Conservation (phyloP, 108 stramenopile species). For the Skeletonema menzelii region DNA sequence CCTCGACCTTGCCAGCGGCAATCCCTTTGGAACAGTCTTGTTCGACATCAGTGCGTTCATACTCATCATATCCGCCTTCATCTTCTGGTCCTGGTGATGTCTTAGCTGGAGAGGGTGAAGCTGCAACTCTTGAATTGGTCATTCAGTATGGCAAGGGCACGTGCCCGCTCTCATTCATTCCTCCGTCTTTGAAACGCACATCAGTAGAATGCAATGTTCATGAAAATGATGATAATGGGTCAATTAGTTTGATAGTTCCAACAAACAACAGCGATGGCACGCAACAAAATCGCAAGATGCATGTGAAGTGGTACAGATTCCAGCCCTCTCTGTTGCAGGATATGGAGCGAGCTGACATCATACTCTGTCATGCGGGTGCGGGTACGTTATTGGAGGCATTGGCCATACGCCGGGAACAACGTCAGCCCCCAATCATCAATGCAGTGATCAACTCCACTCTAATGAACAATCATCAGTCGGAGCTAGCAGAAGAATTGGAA, state of each 20-base stretch:
- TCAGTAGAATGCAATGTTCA: neutral
- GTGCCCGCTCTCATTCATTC: constrained; percentile 35
- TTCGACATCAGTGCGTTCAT: constrained; percentile 10
- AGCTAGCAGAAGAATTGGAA: constrained; percentile 88
- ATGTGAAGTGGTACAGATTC: constrained; percentile 69
- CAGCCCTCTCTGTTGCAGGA: constrained; percentile 69
- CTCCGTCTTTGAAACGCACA: neutral
- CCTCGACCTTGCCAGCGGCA: constrained; percentile 8
- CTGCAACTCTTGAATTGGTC: constrained; percentile 34
- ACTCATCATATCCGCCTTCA: constrained; percentile 1
- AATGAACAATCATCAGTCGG: constrained; percentile 97
- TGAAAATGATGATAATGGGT: constrained; percentile 17
- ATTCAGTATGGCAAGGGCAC: constrained; percentile 82
- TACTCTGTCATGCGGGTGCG: constrained; percentile 93
- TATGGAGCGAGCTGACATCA: constrained; percentile 82
- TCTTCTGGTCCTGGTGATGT: constrained; percentile 3
- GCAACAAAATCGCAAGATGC: constrained; percentile 8
- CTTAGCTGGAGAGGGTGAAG: neutral
- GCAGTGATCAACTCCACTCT: constrained; percentile 88
- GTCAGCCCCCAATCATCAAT: constrained; percentile 51
- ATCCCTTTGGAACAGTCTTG: constrained; percentile 9
- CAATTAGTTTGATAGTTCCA: constrained; percentile 24
- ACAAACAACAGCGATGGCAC: neutral
- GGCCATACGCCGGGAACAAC: constrained; percentile 4
- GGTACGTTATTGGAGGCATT: constrained; percentile 91